Evolutionary conservation across 306 rosid genomes (phyloP).

Genomic region (Casuarina equisetifolia): DNA sequence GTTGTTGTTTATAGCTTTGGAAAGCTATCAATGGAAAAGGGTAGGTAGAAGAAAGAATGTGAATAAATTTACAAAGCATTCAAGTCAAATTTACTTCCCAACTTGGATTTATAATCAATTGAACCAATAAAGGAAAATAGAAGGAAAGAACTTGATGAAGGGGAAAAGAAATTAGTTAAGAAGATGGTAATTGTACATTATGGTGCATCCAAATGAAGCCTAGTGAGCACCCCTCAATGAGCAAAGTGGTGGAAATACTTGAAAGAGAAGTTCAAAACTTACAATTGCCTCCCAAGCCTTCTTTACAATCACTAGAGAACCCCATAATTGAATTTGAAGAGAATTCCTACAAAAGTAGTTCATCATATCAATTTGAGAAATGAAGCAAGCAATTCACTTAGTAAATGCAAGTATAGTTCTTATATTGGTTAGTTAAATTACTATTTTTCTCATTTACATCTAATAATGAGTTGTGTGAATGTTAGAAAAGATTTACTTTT

Average conservation of each 20-base stretch:
- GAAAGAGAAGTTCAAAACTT: conserved; percentile 16
- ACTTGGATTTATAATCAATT: conserved; percentile 25
- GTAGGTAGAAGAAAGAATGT: conserved; percentile 10
- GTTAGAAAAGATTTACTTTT: no score
- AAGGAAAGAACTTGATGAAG: conserved; percentile 5
- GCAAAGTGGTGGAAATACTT: conserved; percentile 29
- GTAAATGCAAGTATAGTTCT: no score
- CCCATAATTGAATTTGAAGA: neutral
- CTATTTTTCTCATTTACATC: no score
- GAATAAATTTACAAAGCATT: conserved; percentile 22
- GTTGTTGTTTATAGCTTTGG: no score
- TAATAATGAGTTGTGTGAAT: no score
- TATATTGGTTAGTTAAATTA: no score
- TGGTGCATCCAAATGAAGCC: conserved; percentile 14
- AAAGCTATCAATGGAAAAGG: conserved; percentile 25
- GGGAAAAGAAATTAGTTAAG: conserved; percentile 17
- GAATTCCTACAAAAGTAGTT: neutral
- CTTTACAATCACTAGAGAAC: neutral
- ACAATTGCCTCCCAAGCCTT: conserved; percentile 39
- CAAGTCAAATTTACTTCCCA: conserved; percentile 31
- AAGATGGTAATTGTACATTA: conserved; percentile 33
- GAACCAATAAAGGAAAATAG: neutral
- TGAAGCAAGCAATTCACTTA: neutral
- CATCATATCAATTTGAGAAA: neutral
- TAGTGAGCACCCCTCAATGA: conserved; percentile 31